These are phyloP conservation scores for Pseudocercospora pini-densiflorae DNA, from an alignment of 2,329 filamentous ascomycete species.

Conservation along the genomic window DNA sequence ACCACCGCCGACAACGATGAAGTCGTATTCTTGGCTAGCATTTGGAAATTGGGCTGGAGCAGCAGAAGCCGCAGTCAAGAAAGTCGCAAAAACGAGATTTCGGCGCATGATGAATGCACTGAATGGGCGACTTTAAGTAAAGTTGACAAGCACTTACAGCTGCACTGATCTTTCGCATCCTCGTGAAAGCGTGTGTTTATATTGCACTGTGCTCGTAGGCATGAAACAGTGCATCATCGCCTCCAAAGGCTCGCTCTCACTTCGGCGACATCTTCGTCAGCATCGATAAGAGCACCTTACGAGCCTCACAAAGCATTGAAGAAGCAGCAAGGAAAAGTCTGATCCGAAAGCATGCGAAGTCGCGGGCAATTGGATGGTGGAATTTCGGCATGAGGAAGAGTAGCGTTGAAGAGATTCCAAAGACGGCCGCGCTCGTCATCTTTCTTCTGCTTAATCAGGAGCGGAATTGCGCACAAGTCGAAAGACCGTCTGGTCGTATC, in stretches of 20 bases:
- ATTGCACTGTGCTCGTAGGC: no score
- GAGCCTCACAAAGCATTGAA: not conserved
- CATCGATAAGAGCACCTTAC: not conserved
- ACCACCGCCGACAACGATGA: slow-evolving; percentile 37
- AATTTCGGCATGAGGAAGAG: not conserved
- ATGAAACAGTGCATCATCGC: no score
- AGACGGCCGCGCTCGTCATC: not conserved
- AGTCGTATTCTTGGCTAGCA: slow-evolving; percentile 26
- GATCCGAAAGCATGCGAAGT: not conserved
- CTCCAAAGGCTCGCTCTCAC: not conserved
- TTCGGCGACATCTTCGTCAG: not conserved
- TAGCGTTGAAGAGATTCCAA: not conserved
- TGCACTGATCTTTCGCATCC: no score
- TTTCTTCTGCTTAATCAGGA: not conserved
- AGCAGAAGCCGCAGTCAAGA: slow-evolving; percentile 4
- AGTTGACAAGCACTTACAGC: not conserved
- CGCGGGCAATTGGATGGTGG: not conserved
- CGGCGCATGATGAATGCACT: not conserved
- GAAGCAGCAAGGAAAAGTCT: not conserved
- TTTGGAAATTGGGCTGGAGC: not conserved
- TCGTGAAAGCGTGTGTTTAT: no score
- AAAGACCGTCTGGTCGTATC: not conserved
- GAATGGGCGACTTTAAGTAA: no score
- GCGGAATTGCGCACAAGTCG: not conserved
- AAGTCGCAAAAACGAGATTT: not conserved